Evolutionary conservation across 306 rosid species (phyloP).

Genomic region (Castanospermum australe): DNA sequence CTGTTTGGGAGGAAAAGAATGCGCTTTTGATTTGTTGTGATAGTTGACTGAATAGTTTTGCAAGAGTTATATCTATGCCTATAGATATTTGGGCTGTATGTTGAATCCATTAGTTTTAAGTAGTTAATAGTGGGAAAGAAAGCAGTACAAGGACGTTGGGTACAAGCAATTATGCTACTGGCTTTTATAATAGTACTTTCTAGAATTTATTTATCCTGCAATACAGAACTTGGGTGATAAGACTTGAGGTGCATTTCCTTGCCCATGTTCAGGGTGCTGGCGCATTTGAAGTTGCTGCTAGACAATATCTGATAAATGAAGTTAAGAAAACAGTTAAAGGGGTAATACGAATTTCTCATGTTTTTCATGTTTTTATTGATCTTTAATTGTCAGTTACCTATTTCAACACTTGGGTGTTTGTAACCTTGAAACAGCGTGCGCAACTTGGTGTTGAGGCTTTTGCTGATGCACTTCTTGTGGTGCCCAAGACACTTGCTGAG

Average conservation of each 20-base stretch:
- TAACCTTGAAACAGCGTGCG: conserved; percentile 73
- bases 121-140: not conserved
- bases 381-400: not conserved
- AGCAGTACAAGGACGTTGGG: not conserved
- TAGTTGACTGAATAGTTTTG: not conserved
- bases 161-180: not conserved
- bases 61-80: not conserved
- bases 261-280: conserved; percentile 82
- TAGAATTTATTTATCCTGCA: conserved; percentile 1
- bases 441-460: conserved; percentile 97
- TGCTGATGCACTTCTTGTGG: conserved; percentile 96
- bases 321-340: conserved; percentile 95
- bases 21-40: not conserved
- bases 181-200: not conserved
- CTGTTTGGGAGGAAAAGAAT: not conserved
- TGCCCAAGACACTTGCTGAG: conserved; percentile 96
- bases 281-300: conserved; percentile 96
- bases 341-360: conserved; percentile 48
- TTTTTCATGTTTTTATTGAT: not conserved
- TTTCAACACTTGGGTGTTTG: conserved; percentile 10
- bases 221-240: conserved; percentile 10
- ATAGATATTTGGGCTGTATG: not conserved
- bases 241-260: conserved; percentile 12
- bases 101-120: not conserved
- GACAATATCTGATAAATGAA: conserved; percentile 77